A percentile compares a stretch with the other conserved stretches of the same genome.
These are phyloP conservation scores for Suhomyces anneliseae DNA, from an alignment of 1,139 yeast species.

Conservation along the genomic window DNA sequence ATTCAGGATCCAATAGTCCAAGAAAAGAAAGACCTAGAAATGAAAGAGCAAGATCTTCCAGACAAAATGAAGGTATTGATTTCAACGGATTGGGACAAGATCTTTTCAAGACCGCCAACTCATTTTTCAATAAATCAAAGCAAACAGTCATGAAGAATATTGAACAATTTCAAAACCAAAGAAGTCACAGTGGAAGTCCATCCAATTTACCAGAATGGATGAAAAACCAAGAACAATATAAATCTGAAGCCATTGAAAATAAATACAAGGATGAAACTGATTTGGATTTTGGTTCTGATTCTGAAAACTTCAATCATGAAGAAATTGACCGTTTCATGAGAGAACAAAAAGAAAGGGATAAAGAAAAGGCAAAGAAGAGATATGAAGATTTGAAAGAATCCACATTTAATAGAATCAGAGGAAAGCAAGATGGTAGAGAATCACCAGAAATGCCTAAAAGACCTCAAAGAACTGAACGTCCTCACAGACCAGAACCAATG, in stretches of 20 bases:
- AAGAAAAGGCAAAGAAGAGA: slow-evolving; percentile 32
- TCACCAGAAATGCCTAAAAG: not conserved
- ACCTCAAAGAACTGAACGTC: not conserved
- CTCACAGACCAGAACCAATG: not conserved
- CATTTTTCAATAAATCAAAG: slow-evolving; percentile 59
- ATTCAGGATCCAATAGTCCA: slow-evolving; percentile 2
- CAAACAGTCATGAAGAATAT: slow-evolving; percentile 64
- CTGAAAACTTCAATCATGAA: slow-evolving; percentile 45
- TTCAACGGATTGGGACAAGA: slow-evolving; percentile 63
- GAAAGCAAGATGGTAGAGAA: slow-evolving; percentile 1
- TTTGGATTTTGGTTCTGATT: slow-evolving; percentile 40
- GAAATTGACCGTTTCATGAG: slow-evolving; percentile 43
- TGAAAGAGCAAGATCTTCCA: slow-evolving; percentile 1
- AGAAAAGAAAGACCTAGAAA: not conserved
- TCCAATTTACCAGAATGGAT: slow-evolving; percentile 75
- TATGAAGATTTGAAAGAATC: slow-evolving; percentile 21
- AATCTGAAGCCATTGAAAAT: slow-evolving; percentile 40
- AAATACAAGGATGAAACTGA: slow-evolving; percentile 31
- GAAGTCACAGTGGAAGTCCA: slow-evolving; percentile 14
- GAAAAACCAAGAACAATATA: slow-evolving; percentile 56
- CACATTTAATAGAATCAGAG: slow-evolving; percentile 20
- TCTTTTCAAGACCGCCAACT: slow-evolving; percentile 62
- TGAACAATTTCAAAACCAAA: slow-evolving; percentile 51
- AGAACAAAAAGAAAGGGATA: slow-evolving; percentile 40
- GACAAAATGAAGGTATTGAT: slow-evolving; percentile 9